Evolutionary conservation across 1,284 basidiomycete species (phyloP), one percentile per base, ranked within the genome.

Genomic region (Mycosarcoma maydis): DNA sequence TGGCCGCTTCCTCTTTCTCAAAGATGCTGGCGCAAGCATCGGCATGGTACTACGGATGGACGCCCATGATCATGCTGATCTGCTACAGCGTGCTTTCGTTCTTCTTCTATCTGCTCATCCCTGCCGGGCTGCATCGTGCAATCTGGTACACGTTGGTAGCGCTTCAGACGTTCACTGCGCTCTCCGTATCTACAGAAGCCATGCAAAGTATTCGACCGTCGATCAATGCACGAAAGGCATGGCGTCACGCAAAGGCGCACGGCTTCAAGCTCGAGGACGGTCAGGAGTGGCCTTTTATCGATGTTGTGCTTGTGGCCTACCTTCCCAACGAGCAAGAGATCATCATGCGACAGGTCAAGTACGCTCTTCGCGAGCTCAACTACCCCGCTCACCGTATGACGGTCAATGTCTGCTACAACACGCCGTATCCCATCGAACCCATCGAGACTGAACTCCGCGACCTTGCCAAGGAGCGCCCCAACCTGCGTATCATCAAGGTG

Each of bases 401-500:
- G 48, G 64, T 77, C 72, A 74, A 76, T 40, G 62, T 77, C 26
- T 74, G 72, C 54, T 76, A 76, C 70, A 76, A 77, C 58, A 76
- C 73, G 2, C 75, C 75, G 3, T 50, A 55, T 37, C 71, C 73
- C 36, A 77, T 77, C 53, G 61, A 70, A 38, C 58, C 61, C 6
- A 53, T 77, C 44, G 67, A 77, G 64, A 47, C 57, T 26, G 58
- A 77, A 34, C 46, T 77, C 6, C 34, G 37, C 13, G 62, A 56
- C 3, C 52, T 77, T 11, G 73, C 53, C 24, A 50, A 53, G 26
- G 59, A 71, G 24, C 59, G 72, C 19, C 34, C 42, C 39, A 73
- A 73, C 48, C 22, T 77, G 13, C 66, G 71, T 3, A 66, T 75
- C 39, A 41, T 75, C 61, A 70, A 65, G 44, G 75, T 77, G 11